phyloP scores from a whole-genome alignment of 2,329 filamentous ascomycete species.

The Zarea fungicola region DNA sequence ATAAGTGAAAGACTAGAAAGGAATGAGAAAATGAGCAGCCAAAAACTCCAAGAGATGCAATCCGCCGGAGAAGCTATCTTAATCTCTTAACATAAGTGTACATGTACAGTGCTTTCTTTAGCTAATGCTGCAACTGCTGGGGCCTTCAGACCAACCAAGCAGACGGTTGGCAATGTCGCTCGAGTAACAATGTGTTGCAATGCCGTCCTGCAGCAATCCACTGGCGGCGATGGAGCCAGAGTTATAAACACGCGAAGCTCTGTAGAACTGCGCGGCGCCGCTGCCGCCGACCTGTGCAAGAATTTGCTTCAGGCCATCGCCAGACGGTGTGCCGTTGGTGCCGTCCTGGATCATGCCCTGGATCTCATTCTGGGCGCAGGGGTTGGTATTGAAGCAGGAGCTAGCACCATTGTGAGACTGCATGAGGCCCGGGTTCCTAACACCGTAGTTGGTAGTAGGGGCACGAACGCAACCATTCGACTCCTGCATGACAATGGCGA shows the following conservation, averaged over 20 bases:
- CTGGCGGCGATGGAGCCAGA: conserved; percentile 34
- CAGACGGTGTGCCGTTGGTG: conserved; percentile 32
- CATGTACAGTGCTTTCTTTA: not conserved
- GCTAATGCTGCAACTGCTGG: conserved; percentile 1
- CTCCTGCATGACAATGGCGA: conserved; percentile 41
- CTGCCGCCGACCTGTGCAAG: conserved; percentile 24
- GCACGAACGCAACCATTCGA: conserved; percentile 39
- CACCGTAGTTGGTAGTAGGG: conserved; percentile 33
- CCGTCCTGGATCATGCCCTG: conserved; percentile 35
- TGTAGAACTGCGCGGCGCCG: conserved; percentile 37
- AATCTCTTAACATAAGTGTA: not conserved
- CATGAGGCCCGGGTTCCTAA: conserved; percentile 39
- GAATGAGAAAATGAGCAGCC: not conserved
- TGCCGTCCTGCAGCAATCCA: conserved; percentile 32
- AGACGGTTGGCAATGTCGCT: conserved; percentile 38
- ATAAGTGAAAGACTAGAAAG: not conserved
- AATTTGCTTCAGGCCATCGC: conserved; percentile 37
- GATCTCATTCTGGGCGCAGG: conserved; percentile 22
- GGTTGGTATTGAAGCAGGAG: conserved; percentile 29
- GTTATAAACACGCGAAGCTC: conserved; percentile 45
- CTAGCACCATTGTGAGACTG: conserved; percentile 30
- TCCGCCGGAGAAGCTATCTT: not conserved
- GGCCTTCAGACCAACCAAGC: conserved; percentile 5
- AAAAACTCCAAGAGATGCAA: conserved; percentile 2
- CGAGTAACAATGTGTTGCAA: conserved; percentile 45